Evolutionary conservation across 2,329 filamentous ascomycete species (phyloP), one percentile per base, ranked within the genome.

Genomic region (Aspergillus melleus): DNA sequence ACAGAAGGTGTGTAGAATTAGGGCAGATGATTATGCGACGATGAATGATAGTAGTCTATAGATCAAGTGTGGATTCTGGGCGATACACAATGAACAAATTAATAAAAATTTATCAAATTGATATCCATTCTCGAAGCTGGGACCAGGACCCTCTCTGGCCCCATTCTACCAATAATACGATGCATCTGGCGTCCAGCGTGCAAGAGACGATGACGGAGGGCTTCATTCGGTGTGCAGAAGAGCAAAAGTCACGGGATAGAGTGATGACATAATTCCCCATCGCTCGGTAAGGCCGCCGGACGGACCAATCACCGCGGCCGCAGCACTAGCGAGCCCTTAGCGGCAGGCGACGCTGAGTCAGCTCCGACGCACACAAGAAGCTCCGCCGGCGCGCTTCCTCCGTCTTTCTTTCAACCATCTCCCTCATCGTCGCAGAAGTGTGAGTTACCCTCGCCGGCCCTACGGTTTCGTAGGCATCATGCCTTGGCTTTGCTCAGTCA

Each of bases 391-490:
- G 65, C 64, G 63, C 64, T 62, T 58, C 64, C 63, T 71, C 68
- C 66, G 58, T 76, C 72, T 69, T 74, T 75, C 73, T 67, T 76
- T 62, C 74, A 76, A 74, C 75, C 73, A 77, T 77, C 75, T 74
- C 71, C 36, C 71, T 77, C 76, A 77, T 79, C 72, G 66, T 78
- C 76, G 70, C 74, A 75, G 75, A 76, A 78, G 69, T 72, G 76
- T 79, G 68, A 74, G 76, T 62, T 57, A 52, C 53, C 52, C 51
- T 54, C n/a, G 19, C 39, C 54, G 36, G 32, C 29, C 50, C 14
- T 49, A 22, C 36, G 46, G 42, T 42, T 36, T 62, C 49, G 52
- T 50, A 44, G 53, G 24, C 36, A 49, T 57, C 44, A 22, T n/a
- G 36, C 36, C 44, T 44, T 60, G 47, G 16, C 51, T 47, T 57